Base-by-base conservation (phyloP, 805 yeast genomes). In the Jamesozyma gamospora region DNA sequence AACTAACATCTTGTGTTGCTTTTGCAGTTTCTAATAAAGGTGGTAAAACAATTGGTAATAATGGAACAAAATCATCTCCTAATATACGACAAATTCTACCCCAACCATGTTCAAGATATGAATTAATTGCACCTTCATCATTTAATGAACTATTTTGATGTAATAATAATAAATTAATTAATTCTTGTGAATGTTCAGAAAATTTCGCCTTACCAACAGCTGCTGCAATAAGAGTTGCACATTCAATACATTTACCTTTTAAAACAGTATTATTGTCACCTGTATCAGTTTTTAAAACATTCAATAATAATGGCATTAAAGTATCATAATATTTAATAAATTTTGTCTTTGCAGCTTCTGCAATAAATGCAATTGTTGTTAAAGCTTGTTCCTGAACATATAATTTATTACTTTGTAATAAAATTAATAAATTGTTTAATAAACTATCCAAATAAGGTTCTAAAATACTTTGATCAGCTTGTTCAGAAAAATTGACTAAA, bases 311-410 rank as follows among this genome's bases (percentile, higher is more conserved):
- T 14, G 96, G 95, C 94, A 92, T 90, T 60, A 92, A 71, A 1
- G 96, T 82, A 58, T 87, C 96, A 60, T 88, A 92, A 59, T 92
- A 92, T 64, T 88, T 90, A 51, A 77, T 71, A 58, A 92, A 92
- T 55, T 82, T 82, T 46, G 72, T 72, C 62, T 86, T 86, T 3
- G 97, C 95, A 13, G 96, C 94, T 63, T 90, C 97, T 2, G 98
- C 98, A 48, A 90, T 88, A 49, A 88, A 84, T 16, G 97, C 95
- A 61, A 92, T 88, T 0, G 97, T 92, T 10, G 97, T 88, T 42
- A 92, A 71, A 13, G 88, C 96, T 66, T 92, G 98, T 58, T 92
- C 98, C 65, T 92, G 97, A 34, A 92, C 96, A 54, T 87, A 92
- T 48, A 87, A 74, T 61, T 87, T 85, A 29, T 94, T 92, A 42